Conservation (phyloP, 176 grass and related monocot species). For the Themeda triandra region DNA sequence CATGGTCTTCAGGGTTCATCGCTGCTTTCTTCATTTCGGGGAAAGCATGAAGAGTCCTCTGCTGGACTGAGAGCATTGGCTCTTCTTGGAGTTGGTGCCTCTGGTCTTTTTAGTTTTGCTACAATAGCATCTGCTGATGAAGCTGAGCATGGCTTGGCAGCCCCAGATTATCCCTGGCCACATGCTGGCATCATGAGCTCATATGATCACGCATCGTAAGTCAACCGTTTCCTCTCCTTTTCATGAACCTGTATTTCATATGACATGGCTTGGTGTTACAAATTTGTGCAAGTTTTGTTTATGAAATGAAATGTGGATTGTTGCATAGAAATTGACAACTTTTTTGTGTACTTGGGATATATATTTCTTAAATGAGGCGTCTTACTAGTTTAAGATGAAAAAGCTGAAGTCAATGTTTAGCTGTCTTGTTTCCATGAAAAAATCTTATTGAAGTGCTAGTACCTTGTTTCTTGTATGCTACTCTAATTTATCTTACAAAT, state of each 20-base stretch:
- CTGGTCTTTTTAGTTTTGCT: slow-evolving; percentile 73
- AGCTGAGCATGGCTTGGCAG: slow-evolving; percentile 82
- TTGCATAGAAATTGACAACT: neutral
- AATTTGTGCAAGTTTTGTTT: no score
- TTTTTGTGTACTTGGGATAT: neutral
- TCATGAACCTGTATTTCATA: neutral
- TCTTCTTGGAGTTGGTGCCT: slow-evolving; percentile 75
- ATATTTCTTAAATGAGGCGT: neutral
- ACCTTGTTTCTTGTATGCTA: neutral
- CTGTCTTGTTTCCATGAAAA: neutral
- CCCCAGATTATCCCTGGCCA: slow-evolving; percentile 89
- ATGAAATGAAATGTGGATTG: neutral
- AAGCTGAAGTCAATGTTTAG: neutral
- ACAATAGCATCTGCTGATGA: slow-evolving; percentile 89
- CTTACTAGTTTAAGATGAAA: neutral
- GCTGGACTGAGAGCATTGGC: slow-evolving; percentile 72
- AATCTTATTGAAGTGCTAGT: neutral
- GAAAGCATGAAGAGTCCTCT: slow-evolving; percentile 63
- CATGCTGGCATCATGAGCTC: slow-evolving; percentile 97
- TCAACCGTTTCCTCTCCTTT: neutral
- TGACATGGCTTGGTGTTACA: neutral
- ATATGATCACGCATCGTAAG: slow-evolving; percentile 96
- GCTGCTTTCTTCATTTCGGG: slow-evolving; percentile 47
- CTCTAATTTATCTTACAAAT: slow-evolving; percentile 12
- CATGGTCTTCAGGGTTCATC: slow-evolving; percentile 49